Conservation (phyloP, 495 filamentous ascomycete species). For the Penicillium chermesinum region DNA sequence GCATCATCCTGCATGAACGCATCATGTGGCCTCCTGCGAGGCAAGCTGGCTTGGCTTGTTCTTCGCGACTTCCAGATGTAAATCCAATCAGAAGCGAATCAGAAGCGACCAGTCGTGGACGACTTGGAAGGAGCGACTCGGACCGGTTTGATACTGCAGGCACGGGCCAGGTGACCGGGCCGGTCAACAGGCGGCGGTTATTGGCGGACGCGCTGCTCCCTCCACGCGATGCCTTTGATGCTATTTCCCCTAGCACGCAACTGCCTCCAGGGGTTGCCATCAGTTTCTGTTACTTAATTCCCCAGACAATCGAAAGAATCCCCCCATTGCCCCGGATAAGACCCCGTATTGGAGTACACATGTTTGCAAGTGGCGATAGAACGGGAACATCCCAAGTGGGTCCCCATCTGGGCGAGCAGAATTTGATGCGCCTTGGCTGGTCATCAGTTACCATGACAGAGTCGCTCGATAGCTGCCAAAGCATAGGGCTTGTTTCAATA, state of each 20-base stretch:
- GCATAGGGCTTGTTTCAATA: too few species aligned
- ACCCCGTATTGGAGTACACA: background rate
- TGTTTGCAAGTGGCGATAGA: background rate
- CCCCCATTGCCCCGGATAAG: background rate
- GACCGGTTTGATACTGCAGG: constrained; percentile 1
- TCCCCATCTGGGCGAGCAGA: too few species aligned
- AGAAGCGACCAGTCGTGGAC: too few species aligned
- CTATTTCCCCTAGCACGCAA: background rate
- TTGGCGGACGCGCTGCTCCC: background rate
- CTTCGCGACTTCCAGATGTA: too few species aligned
- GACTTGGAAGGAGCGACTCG: too few species aligned
- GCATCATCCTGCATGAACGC: constrained; percentile 1
- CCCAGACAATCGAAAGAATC: background rate
- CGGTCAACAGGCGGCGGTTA: constrained; percentile 1
- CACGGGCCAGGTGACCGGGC: constrained; percentile 4
- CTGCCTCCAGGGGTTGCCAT: background rate
- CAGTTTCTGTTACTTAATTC: constrained; percentile 8
- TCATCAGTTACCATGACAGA: too few species aligned
- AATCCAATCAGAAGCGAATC: too few species aligned
- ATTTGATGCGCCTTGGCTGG: too few species aligned
- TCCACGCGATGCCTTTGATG: background rate
- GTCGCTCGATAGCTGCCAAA: too few species aligned
- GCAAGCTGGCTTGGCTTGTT: too few species aligned
- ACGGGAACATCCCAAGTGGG: background rate
- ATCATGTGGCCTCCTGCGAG: too few species aligned